Base-by-base conservation (phyloP, 768 basidiomycete species). In the Wakefieldia striispora region DNA sequence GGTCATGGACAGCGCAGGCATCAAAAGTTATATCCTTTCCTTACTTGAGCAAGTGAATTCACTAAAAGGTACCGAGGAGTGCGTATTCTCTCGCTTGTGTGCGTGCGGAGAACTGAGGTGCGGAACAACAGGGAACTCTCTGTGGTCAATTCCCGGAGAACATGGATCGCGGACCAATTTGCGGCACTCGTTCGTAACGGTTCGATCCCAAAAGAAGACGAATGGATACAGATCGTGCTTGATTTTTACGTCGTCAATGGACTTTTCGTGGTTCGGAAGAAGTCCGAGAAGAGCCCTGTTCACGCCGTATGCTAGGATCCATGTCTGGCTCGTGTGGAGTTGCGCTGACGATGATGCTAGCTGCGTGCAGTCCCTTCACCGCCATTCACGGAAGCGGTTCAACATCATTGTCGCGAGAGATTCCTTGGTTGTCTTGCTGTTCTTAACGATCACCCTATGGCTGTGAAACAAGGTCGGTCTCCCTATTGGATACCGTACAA, bases 131-230 rank as follows among this genome's bases (percentile, higher is more conserved):
- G 82, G 48, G 60, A 69, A 36, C 75, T 80, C 50, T 57, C 73
- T 43, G 69, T 69, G 11, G 69, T 81, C 21, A 80, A 82, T 51
- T 72, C 78, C 3, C 77, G 84, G 47, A 73, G 93, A 48, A 66
- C 68, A 23, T 99, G 95, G 95, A 81, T 91, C 27, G 77, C 89
- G 42, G 93, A 97, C 40, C 95, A 98, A 68, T 73, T 97, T 17
- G 74, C 79, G 13, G 77, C 81, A 4, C 80, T 97, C 26, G 73
- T 95, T 55, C 84, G 85, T 36, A 94, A 92, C 62, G 81, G 83
- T 12, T 77, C 82, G 1, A 79, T 95, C 40, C 89, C 86, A 4
- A 93, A 90, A 62, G 75, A 77, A 37, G 93, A 95, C 63, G 75
- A 75, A 31, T 93, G 91, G 84, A 74, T 95, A 17, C 74, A 78